phyloP scores from a whole-genome alignment of 148 eudicot species.

The Cornus suecica region DNA sequence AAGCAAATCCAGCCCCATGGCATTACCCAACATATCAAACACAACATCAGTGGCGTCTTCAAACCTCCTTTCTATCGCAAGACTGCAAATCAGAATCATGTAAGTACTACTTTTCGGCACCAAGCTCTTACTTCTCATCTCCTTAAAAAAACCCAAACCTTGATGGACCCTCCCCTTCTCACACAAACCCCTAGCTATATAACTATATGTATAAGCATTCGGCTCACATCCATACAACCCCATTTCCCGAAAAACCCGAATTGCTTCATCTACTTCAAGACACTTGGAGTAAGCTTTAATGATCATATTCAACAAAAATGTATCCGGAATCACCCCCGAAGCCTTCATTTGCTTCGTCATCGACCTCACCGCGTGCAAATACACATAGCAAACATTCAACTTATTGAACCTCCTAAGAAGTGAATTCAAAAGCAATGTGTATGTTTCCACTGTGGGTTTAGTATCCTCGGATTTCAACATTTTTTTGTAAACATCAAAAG shows the following conservation, averaged over 20 bases:
- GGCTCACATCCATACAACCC: constrained; percentile 87
- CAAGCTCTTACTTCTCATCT: constrained; percentile 63
- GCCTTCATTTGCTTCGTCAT: constrained; percentile 80
- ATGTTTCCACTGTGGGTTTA: constrained; percentile 69
- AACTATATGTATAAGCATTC: constrained; percentile 65
- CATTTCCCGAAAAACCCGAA: constrained; percentile 79
- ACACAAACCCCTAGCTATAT: constrained; percentile 70
- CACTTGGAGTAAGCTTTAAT: constrained; percentile 78
- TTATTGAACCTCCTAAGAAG: constrained; percentile 60
- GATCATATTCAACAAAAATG: constrained; percentile 66
- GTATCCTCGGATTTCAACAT: constrained; percentile 47
- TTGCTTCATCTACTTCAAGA: constrained; percentile 64
- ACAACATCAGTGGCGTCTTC: constrained; percentile 53
- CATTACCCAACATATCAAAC: constrained; percentile 63
- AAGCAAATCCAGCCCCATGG: constrained; percentile 68
- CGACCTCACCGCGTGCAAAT: constrained; percentile 60
- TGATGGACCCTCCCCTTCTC: constrained; percentile 72
- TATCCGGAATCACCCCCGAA: constrained; percentile 74
- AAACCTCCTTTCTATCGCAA: constrained; percentile 74
- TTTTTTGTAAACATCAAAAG: constrained; percentile 75
- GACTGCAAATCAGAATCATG: constrained; percentile 76
- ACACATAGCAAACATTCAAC: constrained; percentile 66
- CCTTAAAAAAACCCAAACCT: constrained; percentile 61
- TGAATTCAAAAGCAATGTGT: constrained; percentile 46
- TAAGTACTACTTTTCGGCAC: constrained; percentile 59